phyloP scores from a whole-genome alignment of 768 basidiomycete genomes.

The Rubroboletus pulcherrimus region DNA sequence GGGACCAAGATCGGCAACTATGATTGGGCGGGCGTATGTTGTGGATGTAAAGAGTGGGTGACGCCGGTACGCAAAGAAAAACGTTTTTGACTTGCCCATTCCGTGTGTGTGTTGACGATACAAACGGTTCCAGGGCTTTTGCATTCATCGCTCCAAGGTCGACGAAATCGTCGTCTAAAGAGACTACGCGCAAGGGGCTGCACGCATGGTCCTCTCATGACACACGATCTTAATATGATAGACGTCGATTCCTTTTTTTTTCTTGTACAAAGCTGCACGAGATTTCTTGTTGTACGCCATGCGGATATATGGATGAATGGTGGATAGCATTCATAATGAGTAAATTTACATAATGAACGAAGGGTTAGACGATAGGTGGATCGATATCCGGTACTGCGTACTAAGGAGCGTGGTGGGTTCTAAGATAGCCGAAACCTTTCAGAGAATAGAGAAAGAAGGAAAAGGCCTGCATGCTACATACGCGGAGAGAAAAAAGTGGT shows the following conservation, averaged over 20 bases:
- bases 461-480: conserved; percentile 32
- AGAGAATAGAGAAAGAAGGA: neutral
- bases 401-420: conserved; percentile 14
- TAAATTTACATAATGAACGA: conserved; percentile 23
- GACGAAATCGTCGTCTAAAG: conserved; percentile 49
- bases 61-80: conserved; percentile 54
- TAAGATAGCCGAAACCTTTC: conserved; percentile 4
- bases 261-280: neutral
- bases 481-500: conserved; percentile 14
- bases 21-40: conserved; percentile 94
- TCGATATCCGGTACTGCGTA: conserved; percentile 15
- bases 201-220: neutral
- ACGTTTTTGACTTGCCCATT: neutral
- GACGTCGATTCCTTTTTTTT: neutral
- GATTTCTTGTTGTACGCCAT: neutral
- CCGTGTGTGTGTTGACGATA: neutral
- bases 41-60: conserved; percentile 91
- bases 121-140: conserved; percentile 42
- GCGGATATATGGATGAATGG: neutral
- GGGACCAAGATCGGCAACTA: conserved; percentile 90
- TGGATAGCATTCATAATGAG: conserved; percentile 16
- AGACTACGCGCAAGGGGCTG: neutral
- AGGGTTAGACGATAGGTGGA: conserved; percentile 18
- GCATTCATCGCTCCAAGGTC: conserved; percentile 65
- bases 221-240: neutral